phyloP scores from a whole-genome alignment of 495 filamentous ascomycete species.

The Pseudomonodictys pantanalensis region DNA sequence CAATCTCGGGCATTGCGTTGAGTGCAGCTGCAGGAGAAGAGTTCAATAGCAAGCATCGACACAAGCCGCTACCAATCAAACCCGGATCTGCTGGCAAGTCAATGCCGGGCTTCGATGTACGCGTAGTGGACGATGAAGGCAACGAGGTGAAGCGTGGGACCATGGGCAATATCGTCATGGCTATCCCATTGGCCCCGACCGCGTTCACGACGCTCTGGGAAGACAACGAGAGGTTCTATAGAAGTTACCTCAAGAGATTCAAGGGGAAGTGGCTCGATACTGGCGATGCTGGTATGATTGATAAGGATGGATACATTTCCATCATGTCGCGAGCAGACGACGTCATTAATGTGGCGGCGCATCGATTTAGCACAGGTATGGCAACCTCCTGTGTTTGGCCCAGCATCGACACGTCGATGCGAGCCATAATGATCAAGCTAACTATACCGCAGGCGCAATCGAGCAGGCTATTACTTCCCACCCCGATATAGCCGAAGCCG shows the following conservation, averaged over 20 bases:
- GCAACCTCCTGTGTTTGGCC: not conserved
- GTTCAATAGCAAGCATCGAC: slow-evolving; percentile 35
- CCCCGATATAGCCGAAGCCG: slow-evolving; percentile 72
- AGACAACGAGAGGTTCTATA: slow-evolving; percentile 80
- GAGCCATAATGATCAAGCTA: not conserved
- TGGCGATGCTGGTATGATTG: slow-evolving; percentile 83
- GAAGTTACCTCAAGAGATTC: slow-evolving; percentile 76
- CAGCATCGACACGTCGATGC: not conserved
- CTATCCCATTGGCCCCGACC: slow-evolving; percentile 75
- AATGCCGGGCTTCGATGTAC: slow-evolving; percentile 86
- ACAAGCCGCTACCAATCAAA: slow-evolving; percentile 55
- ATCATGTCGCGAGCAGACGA: slow-evolving; percentile 87
- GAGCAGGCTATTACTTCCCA: slow-evolving; percentile 87
- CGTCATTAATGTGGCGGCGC: slow-evolving; percentile 92
- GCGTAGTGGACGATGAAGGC: slow-evolving; percentile 77
- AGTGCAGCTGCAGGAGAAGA: slow-evolving; percentile 51
- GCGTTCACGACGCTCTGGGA: slow-evolving; percentile 81
- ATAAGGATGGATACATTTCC: slow-evolving; percentile 76
- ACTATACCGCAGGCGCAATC: slow-evolving; percentile 59
- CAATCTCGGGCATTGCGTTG: slow-evolving; percentile 79
- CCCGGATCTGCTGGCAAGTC: slow-evolving; percentile 86
- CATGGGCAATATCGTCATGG: slow-evolving; percentile 94
- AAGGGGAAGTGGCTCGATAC: slow-evolving; percentile 80
- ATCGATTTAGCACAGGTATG: slow-evolving; percentile 83
- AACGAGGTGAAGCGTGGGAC: slow-evolving; percentile 59